A percentile compares a stretch with the other conserved stretches of the same genome.
Evolutionary conservation across 1,284 basidiomycete species (phyloP).

Genomic region (Rhodotorula sp.): DNA sequence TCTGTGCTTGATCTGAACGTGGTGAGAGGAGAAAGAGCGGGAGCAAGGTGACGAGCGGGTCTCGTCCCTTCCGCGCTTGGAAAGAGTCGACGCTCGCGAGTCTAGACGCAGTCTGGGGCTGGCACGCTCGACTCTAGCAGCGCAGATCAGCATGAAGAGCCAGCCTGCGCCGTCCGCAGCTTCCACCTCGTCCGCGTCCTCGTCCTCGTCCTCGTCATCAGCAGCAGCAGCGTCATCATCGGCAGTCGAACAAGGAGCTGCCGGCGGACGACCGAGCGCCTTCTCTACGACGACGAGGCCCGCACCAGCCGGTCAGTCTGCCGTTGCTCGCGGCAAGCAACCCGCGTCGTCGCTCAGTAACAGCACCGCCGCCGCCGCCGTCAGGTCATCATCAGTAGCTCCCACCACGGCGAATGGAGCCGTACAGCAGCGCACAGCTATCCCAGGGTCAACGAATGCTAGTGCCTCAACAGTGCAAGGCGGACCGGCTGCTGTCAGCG

Average conservation of each 20-base stretch:
- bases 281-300: neutral
- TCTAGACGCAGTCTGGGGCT: too few relatives aligned
- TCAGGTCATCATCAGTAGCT: neutral
- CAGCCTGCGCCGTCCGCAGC: too few relatives aligned
- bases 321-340: conserved; percentile 11
- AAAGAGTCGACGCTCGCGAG: too few relatives aligned
- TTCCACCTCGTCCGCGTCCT: too few relatives aligned
- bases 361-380: neutral
- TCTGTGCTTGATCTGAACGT: neutral
- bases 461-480: neutral
- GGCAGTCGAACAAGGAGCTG: neutral
- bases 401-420: neutral
- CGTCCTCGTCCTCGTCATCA: conserved; percentile 3
- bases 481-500: neutral
- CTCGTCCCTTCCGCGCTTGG: neutral
- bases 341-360: neutral
- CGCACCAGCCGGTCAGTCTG: neutral
- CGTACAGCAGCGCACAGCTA: neutral
- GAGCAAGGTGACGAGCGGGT: neutral
- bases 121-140: too few relatives aligned
- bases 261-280: neutral
- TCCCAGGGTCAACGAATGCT: neutral
- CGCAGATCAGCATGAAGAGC: neutral
- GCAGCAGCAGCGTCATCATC: neutral
- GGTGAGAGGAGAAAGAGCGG: neutral